phyloP scores from a whole-genome alignment of 75 land plant genomes.

The Selaginella tamariscina region DNA sequence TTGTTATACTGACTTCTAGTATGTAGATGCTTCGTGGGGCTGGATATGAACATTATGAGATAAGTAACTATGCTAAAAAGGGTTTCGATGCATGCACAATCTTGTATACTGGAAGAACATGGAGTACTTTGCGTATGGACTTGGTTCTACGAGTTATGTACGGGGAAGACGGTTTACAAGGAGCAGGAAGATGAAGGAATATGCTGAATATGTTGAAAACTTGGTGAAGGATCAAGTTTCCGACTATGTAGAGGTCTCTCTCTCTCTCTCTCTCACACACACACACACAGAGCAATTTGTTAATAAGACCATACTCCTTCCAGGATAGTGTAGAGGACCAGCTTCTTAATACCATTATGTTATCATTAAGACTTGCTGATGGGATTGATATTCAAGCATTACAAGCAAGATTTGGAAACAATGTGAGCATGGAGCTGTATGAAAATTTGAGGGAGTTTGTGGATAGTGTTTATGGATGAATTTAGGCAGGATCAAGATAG shows the following conservation, averaged over 20 bases:
- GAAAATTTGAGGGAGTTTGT: constrained; percentile 40
- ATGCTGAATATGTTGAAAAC: constrained; percentile 39
- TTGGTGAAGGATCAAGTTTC: constrained; percentile 18
- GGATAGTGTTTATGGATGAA: constrained; percentile 38
- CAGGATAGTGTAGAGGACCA: constrained; percentile 21
- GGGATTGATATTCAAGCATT: constrained; percentile 58
- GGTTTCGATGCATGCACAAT: constrained; percentile 75
- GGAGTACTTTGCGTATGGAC: constrained; percentile 78
- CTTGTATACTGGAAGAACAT: constrained; percentile 68
- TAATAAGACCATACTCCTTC: background rate
- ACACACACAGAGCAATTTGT: no score
- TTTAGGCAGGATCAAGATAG: constrained; percentile 26
- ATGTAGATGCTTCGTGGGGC: constrained; percentile 32
- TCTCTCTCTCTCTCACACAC: no score
- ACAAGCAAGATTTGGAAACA: constrained; percentile 33
- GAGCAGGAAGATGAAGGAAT: constrained; percentile 62
- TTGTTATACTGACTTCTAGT: no score
- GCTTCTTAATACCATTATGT: constrained; percentile 60
- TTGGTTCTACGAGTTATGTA: constrained; percentile 77
- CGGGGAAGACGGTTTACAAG: constrained; percentile 60
- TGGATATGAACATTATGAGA: constrained; percentile 88
- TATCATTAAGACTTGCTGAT: constrained; percentile 64
- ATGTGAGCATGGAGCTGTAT: constrained; percentile 30
- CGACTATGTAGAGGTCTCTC: background rate
- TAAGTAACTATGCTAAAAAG: constrained; percentile 77